These are phyloP conservation scores for Trichoderma hamatum DNA, from an alignment of 2,329 filamentous ascomycete species.

Conservation along the genomic window DNA sequence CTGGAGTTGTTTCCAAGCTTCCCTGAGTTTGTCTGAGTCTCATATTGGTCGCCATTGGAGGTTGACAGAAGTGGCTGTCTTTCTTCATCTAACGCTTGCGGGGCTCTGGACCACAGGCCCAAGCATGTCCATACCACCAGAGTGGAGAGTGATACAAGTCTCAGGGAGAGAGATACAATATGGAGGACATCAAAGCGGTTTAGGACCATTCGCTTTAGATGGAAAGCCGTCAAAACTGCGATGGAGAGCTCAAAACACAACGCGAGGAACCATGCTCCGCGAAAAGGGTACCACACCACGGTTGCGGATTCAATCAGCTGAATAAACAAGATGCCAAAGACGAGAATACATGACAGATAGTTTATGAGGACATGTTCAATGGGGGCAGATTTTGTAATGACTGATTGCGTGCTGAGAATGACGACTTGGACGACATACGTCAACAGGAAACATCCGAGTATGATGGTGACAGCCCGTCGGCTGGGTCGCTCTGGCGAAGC, in stretches of 20 bases:
- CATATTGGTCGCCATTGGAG: constrained; percentile 21
- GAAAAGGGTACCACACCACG: constrained; percentile 64
- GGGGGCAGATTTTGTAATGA: constrained; percentile 32
- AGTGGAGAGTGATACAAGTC: constrained; percentile 36
- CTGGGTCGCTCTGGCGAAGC: constrained; percentile 30
- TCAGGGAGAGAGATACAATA: constrained; percentile 29
- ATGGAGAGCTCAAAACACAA: constrained; percentile 58
- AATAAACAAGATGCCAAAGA: constrained; percentile 64
- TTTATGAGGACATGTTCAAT: constrained; percentile 58
- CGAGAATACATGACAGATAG: constrained; percentile 62
- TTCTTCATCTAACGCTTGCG: constrained; percentile 55
- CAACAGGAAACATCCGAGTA: constrained; percentile 48
- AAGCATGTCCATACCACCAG: constrained; percentile 36
- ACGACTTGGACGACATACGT: constrained; percentile 54
- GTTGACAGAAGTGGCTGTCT: constrained; percentile 58
- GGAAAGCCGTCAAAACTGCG: constrained; percentile 36
- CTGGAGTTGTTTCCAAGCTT: constrained; percentile 35
- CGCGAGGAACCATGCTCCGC: constrained; percentile 63
- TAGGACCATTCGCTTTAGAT: constrained; percentile 16
- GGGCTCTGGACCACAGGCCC: constrained; percentile 35
- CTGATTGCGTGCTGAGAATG: constrained; percentile 37
- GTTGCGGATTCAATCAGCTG: constrained; percentile 54
- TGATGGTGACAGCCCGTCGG: constrained; percentile 41
- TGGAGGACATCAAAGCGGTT: constrained; percentile 34
- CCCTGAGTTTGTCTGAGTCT: constrained; percentile 21